Percentiles rank a stretch among this genome's conserved stretches.
phyloP scores from a whole-genome alignment of 2,329 filamentous ascomycete species.

The Aspergillus calidoustus region DNA sequence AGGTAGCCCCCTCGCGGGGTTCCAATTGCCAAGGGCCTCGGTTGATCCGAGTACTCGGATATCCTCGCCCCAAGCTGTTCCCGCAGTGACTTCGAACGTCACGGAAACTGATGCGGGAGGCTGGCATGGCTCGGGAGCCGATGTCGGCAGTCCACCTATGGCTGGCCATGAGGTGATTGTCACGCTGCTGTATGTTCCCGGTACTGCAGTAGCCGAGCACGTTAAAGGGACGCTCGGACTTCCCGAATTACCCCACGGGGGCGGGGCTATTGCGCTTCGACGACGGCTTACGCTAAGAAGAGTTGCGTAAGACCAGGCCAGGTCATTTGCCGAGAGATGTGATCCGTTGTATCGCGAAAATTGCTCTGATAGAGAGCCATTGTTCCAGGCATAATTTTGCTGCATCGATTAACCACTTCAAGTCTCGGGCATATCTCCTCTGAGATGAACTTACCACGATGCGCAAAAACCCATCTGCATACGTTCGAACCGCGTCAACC shows the following conservation, averaged over 20 bases:
- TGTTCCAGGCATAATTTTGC: conserved; percentile 33
- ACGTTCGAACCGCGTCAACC: conserved; percentile 63
- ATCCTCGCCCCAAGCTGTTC: conserved; percentile 65
- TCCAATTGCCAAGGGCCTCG: conserved; percentile 66
- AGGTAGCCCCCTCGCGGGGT: conserved; percentile 57
- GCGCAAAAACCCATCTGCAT: conserved; percentile 62
- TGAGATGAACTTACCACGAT: conserved; percentile 41
- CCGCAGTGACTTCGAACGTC: conserved; percentile 64
- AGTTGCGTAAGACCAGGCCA: conserved; percentile 53
- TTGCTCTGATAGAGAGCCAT: conserved; percentile 47
- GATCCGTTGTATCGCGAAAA: conserved; percentile 41
- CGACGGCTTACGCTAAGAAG: conserved; percentile 44
- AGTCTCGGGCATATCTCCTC: not conserved
- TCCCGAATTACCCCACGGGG: conserved; percentile 40
- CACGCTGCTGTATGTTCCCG: conserved; percentile 39
- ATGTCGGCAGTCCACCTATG: conserved; percentile 24
- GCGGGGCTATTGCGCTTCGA: conserved; percentile 37
- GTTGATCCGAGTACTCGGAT: conserved; percentile 68
- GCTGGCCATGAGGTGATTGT: conserved; percentile 40
- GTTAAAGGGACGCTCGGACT: conserved; percentile 36
- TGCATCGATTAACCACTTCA: conserved; percentile 10
- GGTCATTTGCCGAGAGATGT: conserved; percentile 44
- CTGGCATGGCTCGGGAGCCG: conserved; percentile 22
- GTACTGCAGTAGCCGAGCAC: conserved; percentile 37
- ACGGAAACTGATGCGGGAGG: conserved; percentile 57